Evolutionary conservation across 495 filamentous ascomycete genomes (phyloP).

Genomic region (Rostrohypoxylon terebratum): DNA sequence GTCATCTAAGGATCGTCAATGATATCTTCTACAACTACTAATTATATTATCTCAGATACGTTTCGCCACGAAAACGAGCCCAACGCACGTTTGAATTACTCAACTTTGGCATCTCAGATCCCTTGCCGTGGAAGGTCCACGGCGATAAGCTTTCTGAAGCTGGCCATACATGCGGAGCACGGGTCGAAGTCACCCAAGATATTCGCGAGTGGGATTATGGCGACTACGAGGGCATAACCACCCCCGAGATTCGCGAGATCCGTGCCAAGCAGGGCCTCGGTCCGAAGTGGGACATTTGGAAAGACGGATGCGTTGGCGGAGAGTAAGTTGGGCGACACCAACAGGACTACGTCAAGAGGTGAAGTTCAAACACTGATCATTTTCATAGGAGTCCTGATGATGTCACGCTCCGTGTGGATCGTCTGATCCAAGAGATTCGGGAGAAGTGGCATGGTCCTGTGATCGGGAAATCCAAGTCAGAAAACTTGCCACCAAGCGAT

Average conservation of each 20-base stretch:
- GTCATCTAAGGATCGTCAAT: neutral
- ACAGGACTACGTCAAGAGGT: neutral
- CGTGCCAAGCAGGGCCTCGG: conserved; percentile 70
- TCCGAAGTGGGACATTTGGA: conserved; percentile 82
- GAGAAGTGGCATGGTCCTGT: conserved; percentile 65
- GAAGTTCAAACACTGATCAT: conserved; percentile 31
- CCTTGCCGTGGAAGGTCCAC: conserved; percentile 60
- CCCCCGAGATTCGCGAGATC: conserved; percentile 71
- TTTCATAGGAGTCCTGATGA: conserved; percentile 67
- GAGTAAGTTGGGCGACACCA: conserved; percentile 60
- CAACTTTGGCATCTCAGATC: conserved; percentile 62
- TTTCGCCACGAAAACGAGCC: conserved; percentile 88
- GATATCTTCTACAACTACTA: neutral
- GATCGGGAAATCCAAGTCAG: conserved; percentile 62
- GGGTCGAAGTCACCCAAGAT: conserved; percentile 76
- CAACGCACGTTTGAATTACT: conserved; percentile 90
- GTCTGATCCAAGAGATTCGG: conserved; percentile 79
- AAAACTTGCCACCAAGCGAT: conserved; percentile 53
- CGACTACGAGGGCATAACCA: conserved; percentile 91
- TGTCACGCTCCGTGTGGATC: conserved; percentile 75
- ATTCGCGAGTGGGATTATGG: conserved; percentile 97
- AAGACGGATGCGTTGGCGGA: conserved; percentile 78
- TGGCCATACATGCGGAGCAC: conserved; percentile 56
- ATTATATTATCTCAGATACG: conserved; percentile 59
- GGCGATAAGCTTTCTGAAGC: conserved; percentile 48